A percentile compares a stretch with the other conserved stretches of the same genome.
These are phyloP conservation scores for Panellus pusillus DNA, from an alignment of 768 basidiomycete species.

Conservation along the genomic window DNA sequence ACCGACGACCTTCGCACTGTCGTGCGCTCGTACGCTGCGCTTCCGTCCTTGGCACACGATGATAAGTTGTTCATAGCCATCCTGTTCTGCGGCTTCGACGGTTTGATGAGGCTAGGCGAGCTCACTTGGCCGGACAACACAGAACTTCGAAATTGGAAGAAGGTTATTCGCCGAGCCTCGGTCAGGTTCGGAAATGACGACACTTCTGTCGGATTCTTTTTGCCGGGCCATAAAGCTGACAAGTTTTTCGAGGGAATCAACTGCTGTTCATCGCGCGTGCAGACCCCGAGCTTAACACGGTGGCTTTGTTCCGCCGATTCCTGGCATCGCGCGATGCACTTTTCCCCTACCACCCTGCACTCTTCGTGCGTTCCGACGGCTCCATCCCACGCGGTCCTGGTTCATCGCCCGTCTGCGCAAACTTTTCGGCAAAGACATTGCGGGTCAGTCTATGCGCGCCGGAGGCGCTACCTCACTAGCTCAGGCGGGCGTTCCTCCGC, in stretches of 20 bases:
- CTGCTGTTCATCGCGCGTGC: too few relatives aligned
- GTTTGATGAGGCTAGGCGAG: slow-evolving; percentile 35
- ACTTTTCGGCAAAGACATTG: slow-evolving; percentile 15
- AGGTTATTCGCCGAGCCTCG: too few relatives aligned
- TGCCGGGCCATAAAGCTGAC: too few relatives aligned
- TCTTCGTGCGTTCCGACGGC: slow-evolving; percentile 27
- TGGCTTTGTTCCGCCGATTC: slow-evolving; percentile 2
- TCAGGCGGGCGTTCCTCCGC: slow-evolving; percentile 24
- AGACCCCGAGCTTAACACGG: too few relatives aligned
- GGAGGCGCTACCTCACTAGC: slow-evolving; percentile 38
- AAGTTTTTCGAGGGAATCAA: too few relatives aligned
- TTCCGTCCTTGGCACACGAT: background rate
- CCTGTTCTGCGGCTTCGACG: too few relatives aligned
- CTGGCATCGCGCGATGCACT: slow-evolving; percentile 17
- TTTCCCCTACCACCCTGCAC: slow-evolving; percentile 19
- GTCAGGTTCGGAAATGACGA: too few relatives aligned
- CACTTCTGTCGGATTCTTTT: too few relatives aligned
- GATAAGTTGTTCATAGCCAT: slow-evolving; percentile 20
- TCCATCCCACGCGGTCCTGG: slow-evolving; percentile 30
- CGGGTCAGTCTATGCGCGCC: slow-evolving; percentile 34
- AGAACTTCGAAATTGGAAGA: slow-evolving; percentile 21
- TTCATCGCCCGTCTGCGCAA: slow-evolving; percentile 25
- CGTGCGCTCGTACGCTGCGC: background rate
- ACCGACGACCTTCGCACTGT: slow-evolving; percentile 10
- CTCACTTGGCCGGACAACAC: slow-evolving; percentile 27